Percentiles rank a stretch among this genome's conserved stretches.
phyloP scores from a whole-genome alignment of 225 moss, liverwort and hornwort species.

The Bryum argenteum region DNA sequence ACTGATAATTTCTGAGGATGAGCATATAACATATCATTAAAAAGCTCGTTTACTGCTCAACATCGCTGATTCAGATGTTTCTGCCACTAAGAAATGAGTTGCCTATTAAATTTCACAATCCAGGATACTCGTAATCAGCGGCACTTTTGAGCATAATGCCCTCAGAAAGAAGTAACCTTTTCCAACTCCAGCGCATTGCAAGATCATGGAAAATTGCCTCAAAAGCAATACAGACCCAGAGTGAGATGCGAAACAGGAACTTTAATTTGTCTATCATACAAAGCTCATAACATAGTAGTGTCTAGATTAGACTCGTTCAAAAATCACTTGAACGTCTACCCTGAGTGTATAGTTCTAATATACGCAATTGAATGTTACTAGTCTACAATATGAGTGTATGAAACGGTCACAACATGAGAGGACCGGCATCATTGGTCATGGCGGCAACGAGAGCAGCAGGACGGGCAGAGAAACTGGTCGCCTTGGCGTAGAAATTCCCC shows the following conservation, averaged over 20 bases:
- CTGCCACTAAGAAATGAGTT: no score
- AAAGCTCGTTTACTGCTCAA: no score
- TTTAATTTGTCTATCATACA: slow-evolving; percentile 28
- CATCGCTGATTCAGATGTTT: no score
- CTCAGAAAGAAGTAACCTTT: no score
- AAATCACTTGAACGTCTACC: slow-evolving; percentile 14
- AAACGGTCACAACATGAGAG: slow-evolving; percentile 49
- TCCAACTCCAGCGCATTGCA: no score
- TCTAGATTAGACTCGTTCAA: neutral
- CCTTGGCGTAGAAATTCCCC: slow-evolving; percentile 59
- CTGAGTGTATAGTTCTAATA: neutral
- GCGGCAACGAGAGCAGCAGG: slow-evolving; percentile 63
- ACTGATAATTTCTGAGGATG: no score
- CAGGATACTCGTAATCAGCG: no score
- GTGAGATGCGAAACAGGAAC: neutral
- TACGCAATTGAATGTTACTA: no score
- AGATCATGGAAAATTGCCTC: accelerated
- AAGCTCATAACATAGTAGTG: neutral
- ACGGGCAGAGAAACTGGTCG: slow-evolving; percentile 66
- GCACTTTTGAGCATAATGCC: no score
- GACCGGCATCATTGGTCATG: slow-evolving; percentile 66
- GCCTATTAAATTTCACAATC: no score
- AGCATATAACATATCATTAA: no score
- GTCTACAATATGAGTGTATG: no score
- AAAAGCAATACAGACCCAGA: neutral